phyloP scores from a whole-genome alignment of 768 basidiomycete species.

The Lepiota venenata region DNA sequence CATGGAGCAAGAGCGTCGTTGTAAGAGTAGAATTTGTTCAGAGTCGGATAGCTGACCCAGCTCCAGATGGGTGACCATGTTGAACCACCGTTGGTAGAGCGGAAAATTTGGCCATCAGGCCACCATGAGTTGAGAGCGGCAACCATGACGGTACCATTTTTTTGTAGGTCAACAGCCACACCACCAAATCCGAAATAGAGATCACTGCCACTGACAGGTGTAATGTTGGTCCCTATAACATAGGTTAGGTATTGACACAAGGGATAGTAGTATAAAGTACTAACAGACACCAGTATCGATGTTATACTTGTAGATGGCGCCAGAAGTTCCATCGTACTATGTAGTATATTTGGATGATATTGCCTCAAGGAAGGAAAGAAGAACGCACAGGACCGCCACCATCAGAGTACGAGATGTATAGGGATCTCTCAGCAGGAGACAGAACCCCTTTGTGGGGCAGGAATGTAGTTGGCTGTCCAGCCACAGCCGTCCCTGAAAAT shows the following conservation, averaged over 20 bases:
- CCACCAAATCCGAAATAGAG: slow-evolving; percentile 65
- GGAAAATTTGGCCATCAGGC: slow-evolving; percentile 66
- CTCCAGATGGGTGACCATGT: slow-evolving; percentile 61
- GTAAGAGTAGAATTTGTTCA: slow-evolving; percentile 53
- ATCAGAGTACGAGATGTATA: slow-evolving; percentile 62
- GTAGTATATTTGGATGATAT: not conserved
- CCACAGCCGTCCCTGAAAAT: slow-evolving; percentile 47
- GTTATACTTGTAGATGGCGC: slow-evolving; percentile 48
- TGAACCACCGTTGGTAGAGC: slow-evolving; percentile 53
- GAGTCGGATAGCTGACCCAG: slow-evolving; percentile 44
- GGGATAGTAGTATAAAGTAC: slow-evolving; percentile 6
- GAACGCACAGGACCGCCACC: slow-evolving; percentile 52
- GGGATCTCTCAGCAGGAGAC: slow-evolving; percentile 49
- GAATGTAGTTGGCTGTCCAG: slow-evolving; percentile 54
- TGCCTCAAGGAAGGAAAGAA: not conserved
- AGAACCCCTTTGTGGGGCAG: slow-evolving; percentile 67
- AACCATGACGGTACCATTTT: slow-evolving; percentile 65
- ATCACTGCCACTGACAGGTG: slow-evolving; percentile 55
- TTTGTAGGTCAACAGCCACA: slow-evolving; percentile 55
- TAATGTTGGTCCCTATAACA: slow-evolving; percentile 52
- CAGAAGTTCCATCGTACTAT: slow-evolving; percentile 53
- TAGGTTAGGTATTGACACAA: not conserved
- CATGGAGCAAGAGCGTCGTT: slow-evolving; percentile 55
- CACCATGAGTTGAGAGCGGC: slow-evolving; percentile 64
- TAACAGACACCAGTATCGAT: slow-evolving; percentile 47